Percentiles rank a stretch among this genome's conserved stretches.
phyloP scores from a whole-genome alignment of 495 filamentous ascomycete species.

The Lineolata rhizophorae region DNA sequence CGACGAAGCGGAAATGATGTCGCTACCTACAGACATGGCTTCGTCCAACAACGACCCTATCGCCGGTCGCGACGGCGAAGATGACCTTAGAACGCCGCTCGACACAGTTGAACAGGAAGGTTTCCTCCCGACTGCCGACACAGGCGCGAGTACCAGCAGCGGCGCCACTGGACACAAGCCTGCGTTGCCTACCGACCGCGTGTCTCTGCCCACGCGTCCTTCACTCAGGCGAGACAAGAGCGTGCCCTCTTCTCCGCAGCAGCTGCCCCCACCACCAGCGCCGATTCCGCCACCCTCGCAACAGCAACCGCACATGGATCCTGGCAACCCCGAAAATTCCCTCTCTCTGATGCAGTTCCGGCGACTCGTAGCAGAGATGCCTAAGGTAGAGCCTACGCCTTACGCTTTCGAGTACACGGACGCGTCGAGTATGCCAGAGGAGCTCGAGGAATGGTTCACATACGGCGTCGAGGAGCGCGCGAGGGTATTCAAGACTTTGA shows the following conservation, averaged over 20 bases:
- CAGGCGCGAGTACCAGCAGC: no score
- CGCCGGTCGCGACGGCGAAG: no score
- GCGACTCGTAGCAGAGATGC: conserved; percentile 61
- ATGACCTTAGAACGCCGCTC: no score
- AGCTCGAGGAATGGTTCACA: conserved; percentile 91
- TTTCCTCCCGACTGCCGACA: no score
- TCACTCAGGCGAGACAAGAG: neutral
- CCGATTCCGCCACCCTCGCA: neutral
- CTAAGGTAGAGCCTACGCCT: conserved; percentile 53
- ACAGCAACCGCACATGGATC: neutral
- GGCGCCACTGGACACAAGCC: neutral
- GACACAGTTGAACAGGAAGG: neutral
- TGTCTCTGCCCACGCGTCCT: neutral
- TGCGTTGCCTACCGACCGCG: neutral
- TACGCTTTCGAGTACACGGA: conserved; percentile 91
- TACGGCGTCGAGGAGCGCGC: conserved; percentile 61
- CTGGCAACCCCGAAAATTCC: conserved; percentile 38
- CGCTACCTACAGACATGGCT: no score
- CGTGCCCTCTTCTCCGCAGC: neutral
- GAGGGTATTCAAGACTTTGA: conserved; percentile 42
- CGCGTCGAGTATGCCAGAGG: conserved; percentile 54
- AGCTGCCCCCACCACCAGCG: neutral
- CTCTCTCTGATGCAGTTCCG: conserved; percentile 64
- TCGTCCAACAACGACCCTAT: no score
- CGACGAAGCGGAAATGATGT: no score